Conservation (phyloP, 2,329 filamentous ascomycete genomes). For the Helotiales sp. region DNA sequence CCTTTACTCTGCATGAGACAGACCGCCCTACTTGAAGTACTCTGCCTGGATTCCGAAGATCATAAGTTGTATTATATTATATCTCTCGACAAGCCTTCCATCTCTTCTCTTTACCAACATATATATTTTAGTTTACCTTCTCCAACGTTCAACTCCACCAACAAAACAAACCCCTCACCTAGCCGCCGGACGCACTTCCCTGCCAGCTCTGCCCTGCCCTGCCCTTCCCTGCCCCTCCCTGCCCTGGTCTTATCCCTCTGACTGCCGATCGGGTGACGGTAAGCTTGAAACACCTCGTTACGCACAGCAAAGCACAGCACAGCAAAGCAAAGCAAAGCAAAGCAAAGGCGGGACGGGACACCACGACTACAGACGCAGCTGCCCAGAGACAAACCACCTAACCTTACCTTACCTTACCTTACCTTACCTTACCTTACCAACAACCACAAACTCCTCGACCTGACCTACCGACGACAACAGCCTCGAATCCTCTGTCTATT, state of each 20-base stretch:
- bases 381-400: conserved; percentile 11
- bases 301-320: background rate
- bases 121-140: background rate
- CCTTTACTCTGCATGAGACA: background rate
- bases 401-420: background rate
- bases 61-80: background rate
- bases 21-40: background rate
- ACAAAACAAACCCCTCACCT: conserved; percentile 8
- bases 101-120: background rate
- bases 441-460: conserved; percentile 17
- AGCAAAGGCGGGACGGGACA: background rate
- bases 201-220: too few relatives aligned
- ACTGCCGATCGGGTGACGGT: conserved; percentile 28
- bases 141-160: background rate
- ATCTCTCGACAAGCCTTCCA: background rate
- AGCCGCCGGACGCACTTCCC: conserved; percentile 20
- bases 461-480: background rate
- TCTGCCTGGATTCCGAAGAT: background rate
- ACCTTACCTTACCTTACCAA: conserved; percentile 12
- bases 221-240: background rate
- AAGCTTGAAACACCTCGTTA: conserved; percentile 29
- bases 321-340: background rate
- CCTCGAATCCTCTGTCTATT: conserved; percentile 13
- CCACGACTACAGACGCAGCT: background rate
- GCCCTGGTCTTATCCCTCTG: background rate